Evolutionary conservation across 2,329 filamentous ascomycete genomes (phyloP).

Genomic region (Ambrosiella cleistominuta): DNA sequence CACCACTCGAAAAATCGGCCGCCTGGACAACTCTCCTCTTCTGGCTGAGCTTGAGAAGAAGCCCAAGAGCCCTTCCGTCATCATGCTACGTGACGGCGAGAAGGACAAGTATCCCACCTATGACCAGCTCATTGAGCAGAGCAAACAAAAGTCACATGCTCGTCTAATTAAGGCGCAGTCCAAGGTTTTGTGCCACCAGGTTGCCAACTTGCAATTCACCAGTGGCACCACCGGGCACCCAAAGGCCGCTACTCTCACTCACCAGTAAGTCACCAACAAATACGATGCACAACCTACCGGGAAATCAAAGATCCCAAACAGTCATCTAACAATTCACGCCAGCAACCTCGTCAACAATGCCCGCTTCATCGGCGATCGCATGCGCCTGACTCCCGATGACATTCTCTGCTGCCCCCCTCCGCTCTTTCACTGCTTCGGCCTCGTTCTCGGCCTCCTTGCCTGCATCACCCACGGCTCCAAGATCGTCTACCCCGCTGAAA

Average conservation of each 20-base stretch:
- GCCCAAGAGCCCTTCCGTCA: constrained; percentile 29
- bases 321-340: constrained; percentile 11
- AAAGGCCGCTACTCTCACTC: constrained; percentile 59
- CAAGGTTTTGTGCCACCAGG: constrained; percentile 44
- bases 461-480: constrained; percentile 57
- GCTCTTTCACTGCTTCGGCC: constrained; percentile 72
- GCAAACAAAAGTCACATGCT: constrained; percentile 30
- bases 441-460: constrained; percentile 59
- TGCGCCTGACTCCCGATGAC: constrained; percentile 49
- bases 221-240: constrained; percentile 57
- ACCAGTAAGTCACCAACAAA: constrained; percentile 31
- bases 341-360: constrained; percentile 48
- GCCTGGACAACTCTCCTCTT: constrained; percentile 43
- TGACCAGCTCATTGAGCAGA: constrained; percentile 35
- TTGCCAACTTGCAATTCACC: constrained; percentile 60
- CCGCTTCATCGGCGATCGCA: constrained; percentile 55
- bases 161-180: constrained; percentile 34
- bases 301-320: background rate
- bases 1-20: constrained; percentile 51
- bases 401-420: constrained; percentile 67
- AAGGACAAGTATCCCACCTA: constrained; percentile 41
- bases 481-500: constrained; percentile 58
- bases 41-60: constrained; percentile 34
- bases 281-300: background rate
- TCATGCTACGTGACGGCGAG: constrained; percentile 43